Percentiles rank a stretch among this genome's conserved stretches.
These are phyloP conservation scores for Ustilago tritici DNA, from an alignment of 1,284 basidiomycete species.

Conservation along the genomic window DNA sequence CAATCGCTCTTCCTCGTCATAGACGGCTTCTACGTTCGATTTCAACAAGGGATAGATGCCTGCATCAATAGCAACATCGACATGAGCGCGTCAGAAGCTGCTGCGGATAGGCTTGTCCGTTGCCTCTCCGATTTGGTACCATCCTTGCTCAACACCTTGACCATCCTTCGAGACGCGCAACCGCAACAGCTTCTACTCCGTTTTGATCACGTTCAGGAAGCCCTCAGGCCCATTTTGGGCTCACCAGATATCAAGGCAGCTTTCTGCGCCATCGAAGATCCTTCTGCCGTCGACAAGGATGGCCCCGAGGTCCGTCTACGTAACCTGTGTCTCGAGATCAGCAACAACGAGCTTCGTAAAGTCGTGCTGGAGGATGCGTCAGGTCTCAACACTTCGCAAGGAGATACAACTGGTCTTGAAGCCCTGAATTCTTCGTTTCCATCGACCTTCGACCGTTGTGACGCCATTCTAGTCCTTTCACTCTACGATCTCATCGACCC, in stretches of 20 bases:
- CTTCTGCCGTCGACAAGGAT: constrained; percentile 19
- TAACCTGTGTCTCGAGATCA: constrained; percentile 45
- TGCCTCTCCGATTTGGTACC: constrained; percentile 31
- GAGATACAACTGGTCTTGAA: not conserved
- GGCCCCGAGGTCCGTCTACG: constrained; percentile 25
- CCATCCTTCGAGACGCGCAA: constrained; percentile 18
- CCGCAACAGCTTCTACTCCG: constrained; percentile 24
- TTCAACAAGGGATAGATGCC: not conserved
- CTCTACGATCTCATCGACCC: constrained; percentile 49
- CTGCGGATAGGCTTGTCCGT: constrained; percentile 24
- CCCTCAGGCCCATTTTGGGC: constrained; percentile 21
- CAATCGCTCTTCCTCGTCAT: not conserved
- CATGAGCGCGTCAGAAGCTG: constrained; percentile 29
- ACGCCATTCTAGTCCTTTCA: constrained; percentile 49
- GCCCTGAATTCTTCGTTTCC: constrained; percentile 4
- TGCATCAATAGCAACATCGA: not conserved
- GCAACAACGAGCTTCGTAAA: constrained; percentile 52
- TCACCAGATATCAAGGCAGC: constrained; percentile 7
- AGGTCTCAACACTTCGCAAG: constrained; percentile 7
- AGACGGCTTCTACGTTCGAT: not conserved
- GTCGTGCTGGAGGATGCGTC: constrained; percentile 35
- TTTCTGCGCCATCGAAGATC: constrained; percentile 16
- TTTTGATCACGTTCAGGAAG: constrained; percentile 15
- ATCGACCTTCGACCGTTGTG: constrained; percentile 45
- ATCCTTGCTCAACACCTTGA: constrained; percentile 20